Conservation (phyloP, 495 filamentous ascomycete species). For the Penicilliopsis zonata region DNA sequence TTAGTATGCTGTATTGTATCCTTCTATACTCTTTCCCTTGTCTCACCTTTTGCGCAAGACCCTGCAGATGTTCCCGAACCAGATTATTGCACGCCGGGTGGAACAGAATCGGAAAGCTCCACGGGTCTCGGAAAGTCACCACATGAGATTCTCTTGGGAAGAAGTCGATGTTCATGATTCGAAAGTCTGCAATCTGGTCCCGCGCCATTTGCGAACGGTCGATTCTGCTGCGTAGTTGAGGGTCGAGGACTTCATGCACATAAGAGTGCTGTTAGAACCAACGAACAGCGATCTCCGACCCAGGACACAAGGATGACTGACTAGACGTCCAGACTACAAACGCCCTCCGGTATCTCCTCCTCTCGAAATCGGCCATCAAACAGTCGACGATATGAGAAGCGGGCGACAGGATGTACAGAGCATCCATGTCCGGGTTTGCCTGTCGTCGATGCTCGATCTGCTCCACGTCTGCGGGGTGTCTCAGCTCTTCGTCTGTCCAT, state of each 20-base stretch:
- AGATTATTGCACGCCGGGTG: slow-evolving; percentile 82
- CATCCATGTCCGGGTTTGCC: slow-evolving; percentile 78
- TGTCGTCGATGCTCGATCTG: slow-evolving; percentile 74
- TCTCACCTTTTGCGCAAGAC: slow-evolving; percentile 74
- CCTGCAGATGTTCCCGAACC: slow-evolving; percentile 66
- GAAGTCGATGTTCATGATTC: slow-evolving; percentile 72
- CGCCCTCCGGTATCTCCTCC: slow-evolving; percentile 58
- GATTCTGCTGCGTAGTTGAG: slow-evolving; percentile 39
- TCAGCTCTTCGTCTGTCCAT: slow-evolving; percentile 3
- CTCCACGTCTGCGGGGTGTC: slow-evolving; percentile 60
- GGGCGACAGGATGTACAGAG: slow-evolving; percentile 81
- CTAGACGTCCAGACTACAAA: slow-evolving; percentile 79
- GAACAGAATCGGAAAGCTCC: slow-evolving; percentile 85
- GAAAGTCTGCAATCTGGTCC: slow-evolving; percentile 59
- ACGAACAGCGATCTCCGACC: not conserved
- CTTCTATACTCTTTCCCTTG: not conserved
- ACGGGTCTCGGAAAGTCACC: slow-evolving; percentile 84
- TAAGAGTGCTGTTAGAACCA: slow-evolving; percentile 3
- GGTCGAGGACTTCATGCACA: slow-evolving; percentile 49
- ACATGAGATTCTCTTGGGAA: slow-evolving; percentile 86
- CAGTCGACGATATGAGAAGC: slow-evolving; percentile 82
- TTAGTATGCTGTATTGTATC: slow-evolving; percentile 12
- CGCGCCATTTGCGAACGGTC: slow-evolving; percentile 49
- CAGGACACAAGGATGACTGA: slow-evolving; percentile 22
- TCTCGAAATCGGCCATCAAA: slow-evolving; percentile 81